Conservation (phyloP, 2,329 filamentous ascomycete genomes). For the Sporothrix euskadiensis region DNA sequence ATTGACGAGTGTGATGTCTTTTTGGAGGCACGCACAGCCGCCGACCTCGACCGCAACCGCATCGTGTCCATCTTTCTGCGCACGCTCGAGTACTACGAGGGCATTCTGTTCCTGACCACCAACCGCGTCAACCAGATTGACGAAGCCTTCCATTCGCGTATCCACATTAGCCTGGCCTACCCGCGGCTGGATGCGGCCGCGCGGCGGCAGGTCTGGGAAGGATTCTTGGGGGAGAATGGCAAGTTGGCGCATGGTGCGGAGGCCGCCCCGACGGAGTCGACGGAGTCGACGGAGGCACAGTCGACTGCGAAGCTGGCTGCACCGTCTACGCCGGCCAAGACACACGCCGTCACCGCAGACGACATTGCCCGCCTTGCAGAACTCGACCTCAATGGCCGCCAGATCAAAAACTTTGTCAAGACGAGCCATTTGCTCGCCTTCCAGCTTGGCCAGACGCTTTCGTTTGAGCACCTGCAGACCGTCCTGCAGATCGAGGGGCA, state of each 20-base stretch:
- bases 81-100: constrained; percentile 51
- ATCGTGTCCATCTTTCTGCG: constrained; percentile 45
- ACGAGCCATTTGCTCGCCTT: constrained; percentile 38
- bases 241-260: neutral
- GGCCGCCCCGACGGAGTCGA: neutral
- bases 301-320: neutral
- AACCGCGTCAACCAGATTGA: constrained; percentile 51
- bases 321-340: neutral
- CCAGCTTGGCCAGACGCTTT: constrained; percentile 38
- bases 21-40: constrained; percentile 31
- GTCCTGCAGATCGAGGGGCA: constrained; percentile 34
- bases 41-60: constrained; percentile 45
- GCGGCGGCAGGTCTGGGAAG: constrained; percentile 35
- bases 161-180: constrained; percentile 53
- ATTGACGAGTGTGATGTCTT: constrained; percentile 65
- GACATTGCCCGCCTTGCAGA: constrained; percentile 34
- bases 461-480: constrained; percentile 38
- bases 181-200: constrained; percentile 33
- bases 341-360: constrained; percentile 5
- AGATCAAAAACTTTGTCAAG: constrained; percentile 41
- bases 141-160: constrained; percentile 49
- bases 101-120: constrained; percentile 52
- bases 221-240: constrained; percentile 15
- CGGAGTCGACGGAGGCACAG: neutral
- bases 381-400: constrained; percentile 38